Evolutionary conservation across 1,284 basidiomycete species (phyloP), one percentile per base, ranked within the genome.

Genomic region (Sphaerobolus stellatus): DNA sequence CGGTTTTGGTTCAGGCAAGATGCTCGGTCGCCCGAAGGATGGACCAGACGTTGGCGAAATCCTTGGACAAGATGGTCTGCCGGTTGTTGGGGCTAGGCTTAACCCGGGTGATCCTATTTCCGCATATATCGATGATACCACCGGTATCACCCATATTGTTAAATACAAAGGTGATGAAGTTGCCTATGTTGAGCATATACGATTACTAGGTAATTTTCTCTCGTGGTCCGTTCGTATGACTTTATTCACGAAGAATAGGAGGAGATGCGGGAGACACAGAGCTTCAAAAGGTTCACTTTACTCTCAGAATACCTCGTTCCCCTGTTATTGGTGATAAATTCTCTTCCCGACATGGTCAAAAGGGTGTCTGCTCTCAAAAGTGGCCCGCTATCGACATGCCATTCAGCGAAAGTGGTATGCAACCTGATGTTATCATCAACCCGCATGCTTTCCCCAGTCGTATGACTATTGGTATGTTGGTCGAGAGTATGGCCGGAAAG

Each of bases 401-500:
- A 7, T 99, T 99, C 79, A 88, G 86, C 61, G 97, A 99, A 75
- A 96, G 92, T 60, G 97, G 97, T 13, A 95, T 99, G 83, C 96
- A 98, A 71, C 97, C 97, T 1, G 97, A 99, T 71, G 87, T 99
- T 52, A 99, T 99, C 71, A 99, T 99, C 78, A 99, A 99, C 73
- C 97, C 97, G 30, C 97, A 99, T 71, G 97, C 97, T 20, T 99
- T 99, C 81, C 97, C 97, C 1, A 93, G 89, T 77, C 93, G 97
- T 64, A 99, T 99, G 97, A 99, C 97, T 6, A 99, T 99, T 65
- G 97, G 97, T 56, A 99, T 99, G 97, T 86, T 99, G 68, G 94
- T 99, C 59, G 97, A 99, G 80, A 95, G 92, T 72, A 89, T 99
- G 84, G 97, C 97, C 1, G 97, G 95, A 38, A 99, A 99, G 71